Conservation (phyloP, 129 eudicot genomes). For the Artemisia argyi region DNA sequence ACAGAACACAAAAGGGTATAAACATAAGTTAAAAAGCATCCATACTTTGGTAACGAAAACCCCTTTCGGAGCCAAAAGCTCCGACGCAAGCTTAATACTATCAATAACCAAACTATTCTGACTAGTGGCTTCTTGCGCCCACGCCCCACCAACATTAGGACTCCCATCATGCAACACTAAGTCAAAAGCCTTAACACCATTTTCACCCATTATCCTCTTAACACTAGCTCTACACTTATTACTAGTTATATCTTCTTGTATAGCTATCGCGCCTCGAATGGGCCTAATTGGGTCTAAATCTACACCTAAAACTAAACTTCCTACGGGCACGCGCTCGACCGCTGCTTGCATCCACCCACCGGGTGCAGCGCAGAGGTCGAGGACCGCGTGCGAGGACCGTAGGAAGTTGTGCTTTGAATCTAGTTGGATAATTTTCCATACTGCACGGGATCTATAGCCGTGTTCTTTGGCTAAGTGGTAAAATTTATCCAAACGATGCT, state of each 20-base stretch:
- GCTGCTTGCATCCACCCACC: constrained; percentile 98
- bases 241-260: constrained; percentile 75
- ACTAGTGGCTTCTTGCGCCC: constrained; percentile 88
- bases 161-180: constrained; percentile 87
- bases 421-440: constrained; percentile 88
- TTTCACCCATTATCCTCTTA: constrained; percentile 65
- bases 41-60: constrained; percentile 79
- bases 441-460: constrained; percentile 96
- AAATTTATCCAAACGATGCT: constrained; percentile 85
- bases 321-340: constrained; percentile 85
- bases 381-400: constrained; percentile 75
- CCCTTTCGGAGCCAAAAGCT: constrained; percentile 83
- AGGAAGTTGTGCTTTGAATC: constrained; percentile 78
- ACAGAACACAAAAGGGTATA: background rate
- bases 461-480: constrained; percentile 94
- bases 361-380: constrained; percentile 97
- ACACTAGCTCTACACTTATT: constrained; percentile 65
- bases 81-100: constrained; percentile 84
- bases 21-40: background rate
- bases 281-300: constrained; percentile 89
- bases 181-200: constrained; percentile 73
- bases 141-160: constrained; percentile 96
- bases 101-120: constrained; percentile 90
- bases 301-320: constrained; percentile 77
- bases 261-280: constrained; percentile 71